Evolutionary conservation across 2,329 filamentous ascomycete genomes (phyloP).

Genomic region (Fusarium sulawesiense): DNA sequence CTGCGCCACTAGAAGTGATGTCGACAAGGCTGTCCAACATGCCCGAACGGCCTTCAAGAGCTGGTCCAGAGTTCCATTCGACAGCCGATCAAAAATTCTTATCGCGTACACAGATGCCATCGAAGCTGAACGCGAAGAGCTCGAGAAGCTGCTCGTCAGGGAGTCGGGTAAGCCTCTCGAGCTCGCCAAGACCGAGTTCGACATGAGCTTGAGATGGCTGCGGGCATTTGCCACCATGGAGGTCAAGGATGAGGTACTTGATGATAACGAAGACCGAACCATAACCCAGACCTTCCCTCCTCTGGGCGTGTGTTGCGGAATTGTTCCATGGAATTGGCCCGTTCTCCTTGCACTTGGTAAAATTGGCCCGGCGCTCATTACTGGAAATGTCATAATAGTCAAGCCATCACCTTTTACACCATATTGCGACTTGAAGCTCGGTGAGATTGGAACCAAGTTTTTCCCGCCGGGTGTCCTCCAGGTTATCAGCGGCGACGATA

Average conservation of each 20-base stretch:
- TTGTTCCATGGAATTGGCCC: background rate
- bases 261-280: background rate
- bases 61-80: background rate
- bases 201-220: background rate
- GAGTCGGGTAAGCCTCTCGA: background rate
- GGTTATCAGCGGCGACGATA: slow-evolving; percentile 61
- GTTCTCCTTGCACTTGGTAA: slow-evolving; percentile 43
- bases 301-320: background rate
- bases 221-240: background rate
- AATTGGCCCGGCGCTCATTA: slow-evolving; percentile 59
- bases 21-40: background rate
- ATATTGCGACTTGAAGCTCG: slow-evolving; percentile 46
- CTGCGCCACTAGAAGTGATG: background rate
- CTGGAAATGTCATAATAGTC: slow-evolving; percentile 64
- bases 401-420: slow-evolving; percentile 65
- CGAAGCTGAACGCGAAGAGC: background rate
- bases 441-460: slow-evolving; percentile 57
- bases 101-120: background rate
- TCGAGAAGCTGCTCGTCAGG: background rate
- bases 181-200: background rate
- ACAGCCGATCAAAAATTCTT: background rate
- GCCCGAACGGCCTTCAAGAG: background rate
- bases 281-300: background rate
- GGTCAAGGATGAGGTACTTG: background rate
- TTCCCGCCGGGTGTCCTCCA: slow-evolving; percentile 68